These are phyloP conservation scores for Vitis cinerea DNA, from an alignment of 164 flowering plant genomes.

Conservation along the genomic window DNA sequence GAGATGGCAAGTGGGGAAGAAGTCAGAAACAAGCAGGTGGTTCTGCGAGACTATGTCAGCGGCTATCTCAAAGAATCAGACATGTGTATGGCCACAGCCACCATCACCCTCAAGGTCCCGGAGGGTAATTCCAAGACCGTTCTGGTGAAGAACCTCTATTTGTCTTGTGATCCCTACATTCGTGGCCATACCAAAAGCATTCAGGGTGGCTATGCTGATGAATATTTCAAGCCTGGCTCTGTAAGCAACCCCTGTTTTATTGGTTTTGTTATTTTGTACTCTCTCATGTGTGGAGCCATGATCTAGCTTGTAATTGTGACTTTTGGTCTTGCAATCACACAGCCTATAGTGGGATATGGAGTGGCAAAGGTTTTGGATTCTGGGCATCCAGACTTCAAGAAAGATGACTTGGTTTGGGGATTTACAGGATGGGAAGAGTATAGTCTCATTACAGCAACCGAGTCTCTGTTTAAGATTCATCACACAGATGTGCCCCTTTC, in stretches of 20 bases:
- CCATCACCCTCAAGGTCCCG: slow-evolving; percentile 12
- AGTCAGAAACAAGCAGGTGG: too few relatives aligned
- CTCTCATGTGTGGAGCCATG: too few relatives aligned
- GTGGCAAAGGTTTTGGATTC: slow-evolving; percentile 42
- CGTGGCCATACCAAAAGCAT: slow-evolving; percentile 8
- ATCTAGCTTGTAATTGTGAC: too few relatives aligned
- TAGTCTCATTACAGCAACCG: slow-evolving; percentile 16
- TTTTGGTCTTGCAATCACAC: not conserved
- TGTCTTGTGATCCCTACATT: slow-evolving; percentile 45
- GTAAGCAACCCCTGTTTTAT: slow-evolving; percentile 1
- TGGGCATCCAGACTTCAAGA: slow-evolving; percentile 23
- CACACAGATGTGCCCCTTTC: slow-evolving; percentile 42
- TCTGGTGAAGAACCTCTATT: slow-evolving; percentile 38
- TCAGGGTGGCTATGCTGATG: slow-evolving; percentile 8
- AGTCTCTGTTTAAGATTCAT: slow-evolving; percentile 23
- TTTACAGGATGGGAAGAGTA: slow-evolving; percentile 43
- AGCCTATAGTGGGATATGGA: slow-evolving; percentile 34
- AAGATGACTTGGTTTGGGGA: slow-evolving; percentile 44
- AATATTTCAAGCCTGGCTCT: slow-evolving; percentile 20
- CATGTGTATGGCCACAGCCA: not conserved
- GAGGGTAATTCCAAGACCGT: slow-evolving; percentile 12
- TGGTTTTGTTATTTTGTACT: too few relatives aligned
- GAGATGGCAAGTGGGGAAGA: too few relatives aligned
- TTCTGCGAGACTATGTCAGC: too few relatives aligned
- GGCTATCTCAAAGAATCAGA: too few relatives aligned